phyloP scores from a whole-genome alignment of 1,139 yeast genomes.

The Lodderomyces margitis region DNA sequence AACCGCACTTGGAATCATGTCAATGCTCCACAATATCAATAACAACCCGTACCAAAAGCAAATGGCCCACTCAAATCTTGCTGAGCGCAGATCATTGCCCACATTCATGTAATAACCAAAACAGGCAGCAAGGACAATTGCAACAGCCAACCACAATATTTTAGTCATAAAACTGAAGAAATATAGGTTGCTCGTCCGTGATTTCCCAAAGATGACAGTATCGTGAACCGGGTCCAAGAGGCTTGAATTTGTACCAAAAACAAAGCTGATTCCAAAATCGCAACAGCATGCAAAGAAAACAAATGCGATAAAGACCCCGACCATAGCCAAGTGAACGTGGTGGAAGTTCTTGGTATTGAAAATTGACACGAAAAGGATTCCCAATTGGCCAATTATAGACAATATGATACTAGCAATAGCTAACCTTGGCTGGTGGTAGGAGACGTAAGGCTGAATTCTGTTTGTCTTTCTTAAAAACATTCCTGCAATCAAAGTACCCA shows the following conservation, averaged over 20 bases:
- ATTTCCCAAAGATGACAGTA: conserved; percentile 36
- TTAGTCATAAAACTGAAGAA: conserved; percentile 55
- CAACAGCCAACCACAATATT: conserved; percentile 63
- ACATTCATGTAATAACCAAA: conserved; percentile 53
- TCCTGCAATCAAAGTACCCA: conserved; percentile 63
- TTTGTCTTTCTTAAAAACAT: conserved; percentile 36
- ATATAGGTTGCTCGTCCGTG: conserved; percentile 41
- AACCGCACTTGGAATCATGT: conserved; percentile 63
- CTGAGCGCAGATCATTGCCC: conserved; percentile 45
- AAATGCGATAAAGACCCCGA: conserved; percentile 69
- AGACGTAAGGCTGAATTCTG: conserved; percentile 54
- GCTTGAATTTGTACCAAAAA: conserved; percentile 57
- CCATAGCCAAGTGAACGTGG: conserved; percentile 66
- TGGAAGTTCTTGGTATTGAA: conserved; percentile 65
- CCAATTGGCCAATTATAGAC: conserved; percentile 70
- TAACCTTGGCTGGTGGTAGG: conserved; percentile 46
- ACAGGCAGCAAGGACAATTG: conserved; percentile 66
- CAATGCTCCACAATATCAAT: conserved; percentile 63
- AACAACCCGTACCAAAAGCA: conserved; percentile 81
- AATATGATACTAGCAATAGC: conserved; percentile 51
- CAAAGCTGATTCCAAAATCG: conserved; percentile 56
- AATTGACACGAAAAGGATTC: conserved; percentile 71
- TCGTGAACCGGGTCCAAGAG: conserved; percentile 43
- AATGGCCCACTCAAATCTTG: conserved; percentile 77
- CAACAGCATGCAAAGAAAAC: conserved; percentile 63